Percentiles rank a stretch among this genome's conserved stretches.
These are phyloP conservation scores for Aureobasidium sp. DNA, from an alignment of 2,329 filamentous ascomycete genomes.

Conservation along the genomic window DNA sequence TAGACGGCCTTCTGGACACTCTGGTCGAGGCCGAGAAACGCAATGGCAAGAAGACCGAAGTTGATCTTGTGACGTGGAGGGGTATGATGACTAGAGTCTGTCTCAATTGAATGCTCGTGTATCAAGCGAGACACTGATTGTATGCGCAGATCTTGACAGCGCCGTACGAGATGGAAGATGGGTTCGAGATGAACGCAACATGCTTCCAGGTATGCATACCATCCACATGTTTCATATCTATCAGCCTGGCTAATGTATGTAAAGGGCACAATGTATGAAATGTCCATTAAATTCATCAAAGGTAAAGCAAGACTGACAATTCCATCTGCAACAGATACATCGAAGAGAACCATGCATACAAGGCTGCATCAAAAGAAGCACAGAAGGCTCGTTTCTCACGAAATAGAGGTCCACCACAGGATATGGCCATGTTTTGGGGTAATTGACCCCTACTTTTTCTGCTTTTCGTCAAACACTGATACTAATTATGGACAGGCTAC, in stretches of 20 bases:
- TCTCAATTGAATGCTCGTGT: neutral
- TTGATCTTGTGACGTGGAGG: constrained; percentile 83
- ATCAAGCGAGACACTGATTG: constrained; percentile 2
- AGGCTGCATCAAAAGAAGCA: constrained; percentile 50
- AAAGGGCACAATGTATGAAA: constrained; percentile 47
- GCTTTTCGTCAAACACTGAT: too few species aligned
- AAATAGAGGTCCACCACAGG: constrained; percentile 44
- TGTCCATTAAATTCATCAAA: neutral
- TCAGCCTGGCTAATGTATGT: neutral
- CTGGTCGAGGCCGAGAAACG: constrained; percentile 65
- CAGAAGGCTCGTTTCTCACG: constrained; percentile 41
- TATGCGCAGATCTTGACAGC: constrained; percentile 69
- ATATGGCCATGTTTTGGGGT: constrained; percentile 93
- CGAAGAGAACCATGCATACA: constrained; percentile 77
- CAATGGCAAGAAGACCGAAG: constrained; percentile 57
- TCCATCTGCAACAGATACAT: constrained; percentile 58
- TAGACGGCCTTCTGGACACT: constrained; percentile 72
- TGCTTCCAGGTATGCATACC: constrained; percentile 62
- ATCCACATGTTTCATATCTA: neutral
- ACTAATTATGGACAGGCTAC: constrained; percentile 55
- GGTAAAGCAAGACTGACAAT: neutral
- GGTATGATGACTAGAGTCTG: constrained; percentile 96
- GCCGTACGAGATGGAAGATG: constrained; percentile 73
- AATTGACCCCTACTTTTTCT: neutral
- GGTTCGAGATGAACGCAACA: constrained; percentile 96